Base-by-base conservation (phyloP, 2,329 filamentous ascomycete genomes). In the Fusarium heterosporum region DNA sequence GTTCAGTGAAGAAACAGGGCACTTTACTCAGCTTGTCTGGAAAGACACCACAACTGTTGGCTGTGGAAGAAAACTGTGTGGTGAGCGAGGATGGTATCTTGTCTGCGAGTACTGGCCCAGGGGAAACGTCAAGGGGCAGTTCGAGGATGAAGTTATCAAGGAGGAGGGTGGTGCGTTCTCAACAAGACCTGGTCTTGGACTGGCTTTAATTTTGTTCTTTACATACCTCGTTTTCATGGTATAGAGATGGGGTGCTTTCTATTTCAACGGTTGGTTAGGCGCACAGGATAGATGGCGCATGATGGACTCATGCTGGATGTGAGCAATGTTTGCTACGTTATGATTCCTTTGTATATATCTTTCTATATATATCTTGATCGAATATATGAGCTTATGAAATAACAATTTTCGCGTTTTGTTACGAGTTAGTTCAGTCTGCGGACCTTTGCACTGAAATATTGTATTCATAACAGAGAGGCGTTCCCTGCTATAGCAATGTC, bases 1-100 rank as follows among this genome's bases (percentile, higher is more conserved):
- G 1, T 93, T 90, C 71, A 79, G 72, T 10, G 80, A 88, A 66
- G 75, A 78, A 32, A 91, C 90, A 17, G 90, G 90, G 0, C 89
- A 92, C 74, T 93, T 93, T 70, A 90, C 90, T 2, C 90, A 92
- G 79, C 76, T 93, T 8, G 89, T 93, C 8, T 93, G 90, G 90
- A 87, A 84, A 75, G 76, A 80, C 25, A 91, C 88, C 2, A 87
- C 79, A 8, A 79, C 81, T 40, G 84, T 90, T 0, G 89, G 89
- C 0, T 93, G 84, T 56, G 83, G 74, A 25, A 77, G 76, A 56
- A 78, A 66, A 64, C 61, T 82, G 41, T 86, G 83, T 48, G 77
- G 75, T 2, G 74, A 75, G 29, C 78, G 77, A 34, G 88, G 87
- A 0, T 91, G 87, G 86, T 90, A 86, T 75, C 79, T 92, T 1